These are phyloP conservation scores for Metarhizium rileyi DNA, from an alignment of 2,329 filamentous ascomycete species.

Conservation along the genomic window DNA sequence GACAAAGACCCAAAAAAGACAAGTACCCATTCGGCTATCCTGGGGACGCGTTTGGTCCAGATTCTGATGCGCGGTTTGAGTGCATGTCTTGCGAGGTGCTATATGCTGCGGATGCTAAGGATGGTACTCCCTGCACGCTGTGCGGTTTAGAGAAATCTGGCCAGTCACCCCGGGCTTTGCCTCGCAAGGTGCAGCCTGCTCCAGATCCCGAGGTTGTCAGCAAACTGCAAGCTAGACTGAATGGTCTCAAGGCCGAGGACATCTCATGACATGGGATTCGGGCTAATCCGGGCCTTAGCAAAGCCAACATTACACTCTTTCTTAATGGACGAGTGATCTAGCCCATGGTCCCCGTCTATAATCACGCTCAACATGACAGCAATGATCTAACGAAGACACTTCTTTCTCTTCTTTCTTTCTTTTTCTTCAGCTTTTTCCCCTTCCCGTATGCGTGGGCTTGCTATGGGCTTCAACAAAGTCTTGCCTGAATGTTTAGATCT, in stretches of 20 bases:
- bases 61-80: conserved; percentile 41
- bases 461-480: not conserved
- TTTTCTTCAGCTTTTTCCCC: too few species aligned
- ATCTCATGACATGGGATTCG: not conserved
- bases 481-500: not conserved
- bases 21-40: conserved; percentile 64
- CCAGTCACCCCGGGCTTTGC: conserved; percentile 47
- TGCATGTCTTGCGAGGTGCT: conserved; percentile 55
- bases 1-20: conserved; percentile 49
- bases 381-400: not conserved
- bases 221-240: conserved; percentile 46
- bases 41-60: conserved; percentile 49
- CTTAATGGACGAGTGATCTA: not conserved
- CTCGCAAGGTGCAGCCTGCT: conserved; percentile 50
- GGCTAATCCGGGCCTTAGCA: not conserved
- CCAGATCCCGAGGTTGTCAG: conserved; percentile 52
- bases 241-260: conserved; percentile 21
- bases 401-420: not conserved
- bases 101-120: conserved; percentile 40
- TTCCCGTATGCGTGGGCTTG: too few species aligned
- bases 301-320: too few species aligned
- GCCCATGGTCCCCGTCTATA: not conserved
- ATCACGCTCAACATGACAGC: not conserved
- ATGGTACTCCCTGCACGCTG: conserved; percentile 45
- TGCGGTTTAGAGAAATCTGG: conserved; percentile 53